Evolutionary conservation across 768 basidiomycete genomes (phyloP), one percentile per base, ranked within the genome.

Genomic region (Paxillus involutus): DNA sequence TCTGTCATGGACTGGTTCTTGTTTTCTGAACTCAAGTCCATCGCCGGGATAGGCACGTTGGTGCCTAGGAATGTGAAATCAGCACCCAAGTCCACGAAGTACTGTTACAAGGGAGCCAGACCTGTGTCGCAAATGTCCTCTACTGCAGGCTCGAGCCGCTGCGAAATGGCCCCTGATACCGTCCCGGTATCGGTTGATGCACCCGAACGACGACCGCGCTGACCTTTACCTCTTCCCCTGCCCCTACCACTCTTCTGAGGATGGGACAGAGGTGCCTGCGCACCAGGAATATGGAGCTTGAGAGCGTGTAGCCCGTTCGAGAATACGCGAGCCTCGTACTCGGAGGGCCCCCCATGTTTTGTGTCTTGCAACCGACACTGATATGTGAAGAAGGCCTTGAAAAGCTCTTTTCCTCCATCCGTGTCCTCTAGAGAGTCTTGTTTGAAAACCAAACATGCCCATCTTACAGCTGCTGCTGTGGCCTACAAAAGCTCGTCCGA

Each of bases 341-440:
- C 5, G 3, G 1, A 3, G 32, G 33, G 49, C 1, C 10, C 7
- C 9, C 17, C 0, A 11, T 2, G 9, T n/a, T 16, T 9, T 2
- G 35, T 8, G 0, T 14, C 3, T 46, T n/a, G 16, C 30, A 16
- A 19, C 4, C 17, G 6, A 21, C 29, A 14, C 30, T 65, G 56
- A 37, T 59, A 71, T 33, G 57, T 14, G 53, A 69, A 45, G 52
- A 71, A 69, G 36, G 29, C 48, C 44, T 3, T 24, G 56, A 49
- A 69, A 7, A 67, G 56, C 41, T 44, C 39, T 41, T 44, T 7
- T 10, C 56, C 58, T 30, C 43, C 47, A 33, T 59, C 56, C 21
- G 35, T 51, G 39, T 49, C 11, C 7, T 55, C 46, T 26, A 61
- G 19, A n/a, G 32, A 29, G 32, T 3, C 6, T 7, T 6, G 13